phyloP scores from a whole-genome alignment of 768 basidiomycete genomes.

The Lentinula sp. region DNA sequence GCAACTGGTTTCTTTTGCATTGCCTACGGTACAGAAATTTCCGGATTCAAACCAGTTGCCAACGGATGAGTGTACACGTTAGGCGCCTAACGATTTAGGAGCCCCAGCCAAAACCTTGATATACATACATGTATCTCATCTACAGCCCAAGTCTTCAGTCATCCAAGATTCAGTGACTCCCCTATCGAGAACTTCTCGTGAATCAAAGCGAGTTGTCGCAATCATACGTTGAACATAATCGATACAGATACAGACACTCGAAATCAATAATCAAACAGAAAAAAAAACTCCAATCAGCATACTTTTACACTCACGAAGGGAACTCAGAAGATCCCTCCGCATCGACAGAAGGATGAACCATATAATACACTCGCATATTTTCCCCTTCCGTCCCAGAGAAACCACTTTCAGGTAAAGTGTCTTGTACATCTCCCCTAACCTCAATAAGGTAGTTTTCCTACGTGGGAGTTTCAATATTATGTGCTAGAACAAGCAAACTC shows the following conservation, averaged over 20 bases:
- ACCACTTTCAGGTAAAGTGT: conserved; percentile 61
- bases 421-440: conserved; percentile 76
- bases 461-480: conserved; percentile 5
- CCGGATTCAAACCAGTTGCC: too few species aligned
- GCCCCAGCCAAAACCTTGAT: too few species aligned
- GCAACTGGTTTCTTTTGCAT: too few species aligned
- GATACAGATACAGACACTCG: not conserved
- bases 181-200: too few species aligned
- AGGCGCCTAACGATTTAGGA: too few species aligned
- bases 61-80: too few species aligned
- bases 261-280: not conserved
- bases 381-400: conserved; percentile 46
- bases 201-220: too few species aligned
- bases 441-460: conserved; percentile 86
- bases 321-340: conserved; percentile 47
- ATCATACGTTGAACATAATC: too few species aligned
- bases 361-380: conserved; percentile 71
- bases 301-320: conserved; percentile 19
- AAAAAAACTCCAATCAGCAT: not conserved
- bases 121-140: too few species aligned
- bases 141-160: too few species aligned
- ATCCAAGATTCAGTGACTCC: too few species aligned
- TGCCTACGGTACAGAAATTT: too few species aligned
- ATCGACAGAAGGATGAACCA: conserved; percentile 88
- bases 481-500: not conserved